Conservation (phyloP, 2,329 filamentous ascomycete genomes). For the Camptophora hylomeconis region DNA sequence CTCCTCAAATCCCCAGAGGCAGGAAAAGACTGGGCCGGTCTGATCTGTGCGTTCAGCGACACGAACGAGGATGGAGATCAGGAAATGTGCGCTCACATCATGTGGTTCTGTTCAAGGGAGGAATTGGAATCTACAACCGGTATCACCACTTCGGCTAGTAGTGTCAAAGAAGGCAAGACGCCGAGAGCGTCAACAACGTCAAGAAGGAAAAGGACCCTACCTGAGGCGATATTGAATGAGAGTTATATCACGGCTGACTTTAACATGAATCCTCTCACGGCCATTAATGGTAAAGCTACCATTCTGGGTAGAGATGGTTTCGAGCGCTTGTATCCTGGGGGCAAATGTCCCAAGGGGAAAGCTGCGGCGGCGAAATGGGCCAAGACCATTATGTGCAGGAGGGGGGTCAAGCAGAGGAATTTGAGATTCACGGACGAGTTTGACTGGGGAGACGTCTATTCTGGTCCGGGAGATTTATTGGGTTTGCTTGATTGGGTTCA, state of each 20-base stretch:
- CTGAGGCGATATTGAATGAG: conserved; percentile 74
- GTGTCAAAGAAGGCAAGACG: conserved; percentile 64
- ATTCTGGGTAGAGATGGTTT: conserved; percentile 65
- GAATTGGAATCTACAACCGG: conserved; percentile 46
- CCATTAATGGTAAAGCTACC: conserved; percentile 79
- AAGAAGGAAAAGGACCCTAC: conserved; percentile 46
- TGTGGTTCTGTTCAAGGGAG: conserved; percentile 85
- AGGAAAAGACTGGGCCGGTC: conserved; percentile 82
- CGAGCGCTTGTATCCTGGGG: conserved; percentile 55
- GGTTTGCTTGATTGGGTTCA: conserved; percentile 55
- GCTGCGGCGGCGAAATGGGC: conserved; percentile 55
- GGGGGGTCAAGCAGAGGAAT: conserved; percentile 79
- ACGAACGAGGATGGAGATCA: conserved; percentile 55
- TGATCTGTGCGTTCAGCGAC: conserved; percentile 71
- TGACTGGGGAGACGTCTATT: conserved; percentile 74
- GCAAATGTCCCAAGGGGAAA: conserved; percentile 54
- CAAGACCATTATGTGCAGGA: conserved; percentile 78
- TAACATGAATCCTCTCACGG: conserved; percentile 73
- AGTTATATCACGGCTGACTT: conserved; percentile 80
- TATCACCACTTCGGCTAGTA: too few species aligned
- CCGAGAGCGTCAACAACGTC: too few species aligned
- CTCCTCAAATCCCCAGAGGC: conserved; percentile 76
- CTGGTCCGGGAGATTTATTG: conserved; percentile 50
- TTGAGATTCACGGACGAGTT: conserved; percentile 89
- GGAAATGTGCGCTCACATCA: conserved; percentile 69